phyloP scores from a whole-genome alignment of 208 protist species.

The Leptomonas seymouri region DNA sequence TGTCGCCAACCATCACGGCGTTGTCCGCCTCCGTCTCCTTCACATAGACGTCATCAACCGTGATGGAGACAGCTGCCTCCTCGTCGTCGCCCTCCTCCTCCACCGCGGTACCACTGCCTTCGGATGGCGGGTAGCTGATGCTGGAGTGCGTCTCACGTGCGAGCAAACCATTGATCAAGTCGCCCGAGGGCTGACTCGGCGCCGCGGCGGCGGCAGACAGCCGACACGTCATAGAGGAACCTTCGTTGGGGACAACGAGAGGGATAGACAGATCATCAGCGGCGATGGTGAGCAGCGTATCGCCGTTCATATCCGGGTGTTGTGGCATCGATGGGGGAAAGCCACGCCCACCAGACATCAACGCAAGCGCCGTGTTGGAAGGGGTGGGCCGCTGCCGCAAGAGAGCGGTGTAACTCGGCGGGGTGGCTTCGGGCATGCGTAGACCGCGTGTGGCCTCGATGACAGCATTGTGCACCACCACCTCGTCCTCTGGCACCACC shows the following conservation, averaged over 20 bases:
- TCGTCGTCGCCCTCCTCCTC: conserved; percentile 1
- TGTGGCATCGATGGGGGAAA: conserved; percentile 1
- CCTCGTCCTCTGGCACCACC: conserved; percentile 31
- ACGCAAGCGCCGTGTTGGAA: neutral
- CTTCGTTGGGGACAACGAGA: neutral
- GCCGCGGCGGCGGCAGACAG: too few relatives aligned
- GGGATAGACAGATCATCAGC: neutral
- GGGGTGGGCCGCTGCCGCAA: conserved; percentile 10
- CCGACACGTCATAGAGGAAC: neutral
- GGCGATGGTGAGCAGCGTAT: conserved; percentile 5
- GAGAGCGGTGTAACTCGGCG: conserved; percentile 3
- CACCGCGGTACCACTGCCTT: neutral
- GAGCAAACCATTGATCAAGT: neutral
- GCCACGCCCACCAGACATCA: too few relatives aligned
- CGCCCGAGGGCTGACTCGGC: neutral
- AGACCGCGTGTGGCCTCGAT: conserved; percentile 22
- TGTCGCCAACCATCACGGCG: neutral
- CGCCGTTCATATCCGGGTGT: conserved; percentile 8
- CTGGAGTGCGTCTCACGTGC: neutral
- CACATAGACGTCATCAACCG: conserved; percentile 6
- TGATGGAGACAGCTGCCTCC: conserved; percentile 7
- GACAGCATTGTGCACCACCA: conserved; percentile 22
- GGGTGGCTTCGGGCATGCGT: conserved; percentile 8
- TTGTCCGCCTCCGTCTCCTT: conserved; percentile 13
- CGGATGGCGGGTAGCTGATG: neutral